Evolutionary conservation across 169 alveolate genomes (phyloP).

Genomic region (Babesia gibsoni): DNA sequence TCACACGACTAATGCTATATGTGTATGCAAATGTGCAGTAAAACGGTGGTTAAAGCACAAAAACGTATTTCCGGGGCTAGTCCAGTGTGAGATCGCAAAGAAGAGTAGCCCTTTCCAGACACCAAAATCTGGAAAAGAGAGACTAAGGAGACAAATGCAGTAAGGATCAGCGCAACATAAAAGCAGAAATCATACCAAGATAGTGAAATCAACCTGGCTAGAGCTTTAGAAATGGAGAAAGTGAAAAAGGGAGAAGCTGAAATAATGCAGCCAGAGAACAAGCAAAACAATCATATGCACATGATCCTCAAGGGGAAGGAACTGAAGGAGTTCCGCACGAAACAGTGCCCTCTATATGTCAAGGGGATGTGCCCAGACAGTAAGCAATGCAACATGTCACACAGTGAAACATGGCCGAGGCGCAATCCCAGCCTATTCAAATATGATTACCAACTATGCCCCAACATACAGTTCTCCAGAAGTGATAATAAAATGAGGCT

Average conservation of each 20-base stretch:
- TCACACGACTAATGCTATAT: no score
- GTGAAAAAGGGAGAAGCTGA: background rate
- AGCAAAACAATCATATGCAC: slow-evolving; percentile 16
- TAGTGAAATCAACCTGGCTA: background rate
- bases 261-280: background rate
- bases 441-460: slow-evolving; percentile 65
- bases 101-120: no score
- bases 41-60: no score
- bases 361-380: slow-evolving; percentile 53
- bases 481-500: slow-evolving; percentile 61
- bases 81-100: no score
- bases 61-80: no score
- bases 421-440: slow-evolving; percentile 41
- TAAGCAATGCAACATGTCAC: slow-evolving; percentile 46
- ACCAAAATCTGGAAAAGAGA: no score
- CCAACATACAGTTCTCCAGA: slow-evolving; percentile 61
- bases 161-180: no score
- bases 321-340: slow-evolving; percentile 56
- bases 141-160: no score
- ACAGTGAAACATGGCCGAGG: slow-evolving; percentile 68
- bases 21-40: no score
- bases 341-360: slow-evolving; percentile 51
- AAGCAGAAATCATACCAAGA: background rate
- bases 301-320: slow-evolving; percentile 47
- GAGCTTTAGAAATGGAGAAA: background rate